Evolutionary conservation across 2,329 filamentous ascomycete genomes (phyloP).

Genomic region (Aspergillus clavatus): DNA sequence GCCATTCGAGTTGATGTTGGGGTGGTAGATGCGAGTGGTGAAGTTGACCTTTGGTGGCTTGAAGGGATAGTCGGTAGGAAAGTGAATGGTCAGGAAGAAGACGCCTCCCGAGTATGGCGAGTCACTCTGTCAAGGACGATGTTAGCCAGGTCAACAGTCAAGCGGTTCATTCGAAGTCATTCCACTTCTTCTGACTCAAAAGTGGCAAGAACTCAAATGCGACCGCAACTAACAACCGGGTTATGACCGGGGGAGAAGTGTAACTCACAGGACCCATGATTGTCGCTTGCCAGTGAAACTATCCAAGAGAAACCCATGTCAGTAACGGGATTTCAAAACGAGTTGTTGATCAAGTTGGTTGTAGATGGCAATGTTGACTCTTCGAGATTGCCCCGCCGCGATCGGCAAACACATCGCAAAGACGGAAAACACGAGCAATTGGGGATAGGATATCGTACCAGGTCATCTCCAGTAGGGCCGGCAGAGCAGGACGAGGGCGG

Average conservation of each 20-base stretch:
- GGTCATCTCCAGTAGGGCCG: conserved; percentile 91
- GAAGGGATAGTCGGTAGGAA: conserved; percentile 99
- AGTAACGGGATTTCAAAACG: conserved; percentile 10
- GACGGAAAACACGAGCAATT: conserved; percentile 10
- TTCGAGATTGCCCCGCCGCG: conserved; percentile 20
- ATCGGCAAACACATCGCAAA: conserved; percentile 13
- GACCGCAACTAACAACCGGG: too few species aligned
- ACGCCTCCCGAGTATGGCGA: conserved; percentile 97
- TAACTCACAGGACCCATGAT: conserved; percentile 95
- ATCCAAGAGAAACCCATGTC: conserved; percentile 28
- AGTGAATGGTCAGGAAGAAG: conserved; percentile 98
- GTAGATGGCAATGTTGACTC: not conserved
- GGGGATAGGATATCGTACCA: conserved; percentile 60
- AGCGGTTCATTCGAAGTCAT: not conserved
- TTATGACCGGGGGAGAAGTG: conserved; percentile 6
- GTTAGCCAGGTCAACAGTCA: conserved; percentile 27
- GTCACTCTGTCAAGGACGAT: conserved; percentile 61
- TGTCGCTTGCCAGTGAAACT: conserved; percentile 99
- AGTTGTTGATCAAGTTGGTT: not conserved
- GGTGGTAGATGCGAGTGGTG: conserved; percentile 98
- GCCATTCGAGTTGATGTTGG: conserved; percentile 99
- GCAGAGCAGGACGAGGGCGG: conserved; percentile 98
- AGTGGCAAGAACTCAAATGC: not conserved
- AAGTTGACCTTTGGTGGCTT: conserved; percentile 99
- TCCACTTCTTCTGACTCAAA: conserved; percentile 1